Evolutionary conservation across 1,284 basidiomycete genomes (phyloP).

Genomic region (Leccinum fuscescens): DNA sequence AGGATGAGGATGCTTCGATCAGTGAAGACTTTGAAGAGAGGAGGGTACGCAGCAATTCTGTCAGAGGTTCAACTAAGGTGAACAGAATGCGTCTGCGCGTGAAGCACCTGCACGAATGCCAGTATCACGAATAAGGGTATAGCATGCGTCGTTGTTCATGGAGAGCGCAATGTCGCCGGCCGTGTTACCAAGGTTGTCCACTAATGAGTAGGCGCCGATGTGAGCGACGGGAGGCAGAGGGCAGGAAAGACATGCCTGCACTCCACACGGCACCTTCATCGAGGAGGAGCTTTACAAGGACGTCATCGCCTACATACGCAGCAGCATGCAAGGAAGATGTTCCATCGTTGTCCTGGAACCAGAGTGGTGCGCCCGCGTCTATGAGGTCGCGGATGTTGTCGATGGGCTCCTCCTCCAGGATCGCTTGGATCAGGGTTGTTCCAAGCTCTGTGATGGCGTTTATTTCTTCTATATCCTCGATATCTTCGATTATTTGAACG

Average conservation of each 20-base stretch:
- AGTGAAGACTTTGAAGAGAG: conserved; percentile 46
- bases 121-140: conserved; percentile 78
- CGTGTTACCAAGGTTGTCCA: conserved; percentile 76
- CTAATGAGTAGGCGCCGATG: conserved; percentile 36
- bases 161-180: conserved; percentile 89
- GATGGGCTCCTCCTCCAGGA: conserved; percentile 51
- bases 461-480: conserved; percentile 38
- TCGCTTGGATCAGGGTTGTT: conserved; percentile 54
- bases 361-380: conserved; percentile 78
- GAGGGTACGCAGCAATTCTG: conserved; percentile 68
- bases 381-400: conserved; percentile 55
- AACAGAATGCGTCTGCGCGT: conserved; percentile 3
- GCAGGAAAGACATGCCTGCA: conserved; percentile 50
- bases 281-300: conserved; percentile 67
- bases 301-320: conserved; percentile 67
- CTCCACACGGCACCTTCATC: conserved; percentile 92
- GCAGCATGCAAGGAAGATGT: conserved; percentile 89
- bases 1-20: conserved; percentile 40
- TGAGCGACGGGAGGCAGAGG: background rate
- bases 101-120: conserved; percentile 78
- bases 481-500: conserved; percentile 18
- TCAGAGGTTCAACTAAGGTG: conserved; percentile 9
- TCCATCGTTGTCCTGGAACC: conserved; percentile 87
- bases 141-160: conserved; percentile 73
- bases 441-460: conserved; percentile 51